phyloP scores from a whole-genome alignment of 805 yeast species.

The Geotrichum ghanense region DNA sequence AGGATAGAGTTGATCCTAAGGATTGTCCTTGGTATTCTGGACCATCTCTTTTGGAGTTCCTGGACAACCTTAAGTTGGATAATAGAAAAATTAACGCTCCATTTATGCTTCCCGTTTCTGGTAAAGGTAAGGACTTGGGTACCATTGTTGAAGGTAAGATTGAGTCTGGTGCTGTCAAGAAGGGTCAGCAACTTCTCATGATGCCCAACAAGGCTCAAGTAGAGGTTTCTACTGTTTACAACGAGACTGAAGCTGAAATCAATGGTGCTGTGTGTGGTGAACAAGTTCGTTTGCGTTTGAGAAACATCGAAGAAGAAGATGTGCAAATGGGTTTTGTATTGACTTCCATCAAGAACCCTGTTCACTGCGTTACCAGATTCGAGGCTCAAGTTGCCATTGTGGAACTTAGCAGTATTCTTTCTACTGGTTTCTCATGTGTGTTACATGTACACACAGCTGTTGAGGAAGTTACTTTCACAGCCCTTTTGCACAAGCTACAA shows the following conservation, averaged over 20 bases:
- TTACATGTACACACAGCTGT: slow-evolving; percentile 98
- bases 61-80: slow-evolving; percentile 70
- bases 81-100: slow-evolving; percentile 89
- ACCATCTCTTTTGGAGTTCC: slow-evolving; percentile 80
- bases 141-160: slow-evolving; percentile 97
- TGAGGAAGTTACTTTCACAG: slow-evolving; percentile 80
- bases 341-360: slow-evolving; percentile 78
- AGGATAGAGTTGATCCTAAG: slow-evolving; percentile 61
- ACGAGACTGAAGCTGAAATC: slow-evolving; percentile 93
- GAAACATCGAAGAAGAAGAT: slow-evolving; percentile 97
- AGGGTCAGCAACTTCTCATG: slow-evolving; percentile 59
- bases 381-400: slow-evolving; percentile 97
- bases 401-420: slow-evolving; percentile 86
- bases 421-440: slow-evolving; percentile 94
- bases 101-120: slow-evolving; percentile 91
- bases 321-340: slow-evolving; percentile 84
- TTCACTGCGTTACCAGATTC: slow-evolving; percentile 78
- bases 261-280: slow-evolving; percentile 89
- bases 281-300: slow-evolving; percentile 86
- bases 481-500: slow-evolving; percentile 83
- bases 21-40: slow-evolving; percentile 92
- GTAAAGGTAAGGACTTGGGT: slow-evolving; percentile 95
- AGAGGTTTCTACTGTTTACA: slow-evolving; percentile 79
- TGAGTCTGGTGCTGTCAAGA: slow-evolving; percentile 88
- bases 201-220: slow-evolving; percentile 87